Evolutionary conservation across 192 early-diverging fungal genomes (phyloP), one percentile per base, ranked within the genome.

Genomic region (Backusella psychrophila): DNA sequence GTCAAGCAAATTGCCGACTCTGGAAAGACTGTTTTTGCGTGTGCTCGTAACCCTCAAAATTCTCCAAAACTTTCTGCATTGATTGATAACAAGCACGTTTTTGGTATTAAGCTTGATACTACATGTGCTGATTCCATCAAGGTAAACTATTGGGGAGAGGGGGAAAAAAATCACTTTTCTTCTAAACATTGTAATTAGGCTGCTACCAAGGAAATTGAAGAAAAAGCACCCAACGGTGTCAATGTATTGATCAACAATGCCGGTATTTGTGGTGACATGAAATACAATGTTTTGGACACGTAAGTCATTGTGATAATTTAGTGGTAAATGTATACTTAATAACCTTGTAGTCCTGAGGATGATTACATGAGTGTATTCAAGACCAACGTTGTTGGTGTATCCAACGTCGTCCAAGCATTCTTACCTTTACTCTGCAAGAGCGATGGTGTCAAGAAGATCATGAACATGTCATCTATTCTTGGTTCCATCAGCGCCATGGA

Each of bases 201-300:
- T 36, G 81, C 77, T n/a, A 59, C 73, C 11, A 66, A 73, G 31
- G 56, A 76, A 39, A 74, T 82, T 17, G 41, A 63, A 4, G 21
- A 56, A 19, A 73, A 76, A 21, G 73, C 81, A 5, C 69, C 74
- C 11, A 38, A 74, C 17, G 81, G 81, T 34, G 26, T 82, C 39
- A 77, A 79, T 73, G 74, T 81, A n/a, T 66, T 81, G 21, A 81
- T 81, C 31, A 82, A 82, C 52, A 82, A 82, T 67, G 72, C 80
- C 38, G 80, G 80, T 33, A 65, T 78, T n/a, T 17, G 2, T 72
- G 66, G 72, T 29, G 53, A 31, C 49, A 29, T 39, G 53, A 19
- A 31, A 11, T 52, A 33, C 5, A 7, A 33, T 15, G 33, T 66
- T 41, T 23, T 72, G 12, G 68, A 71, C 26, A 46, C 53, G 74